Percentiles rank a stretch among this genome's conserved stretches.
Conservation (phyloP, 306 rosid genomes). For the Mimosa pudica region DNA sequence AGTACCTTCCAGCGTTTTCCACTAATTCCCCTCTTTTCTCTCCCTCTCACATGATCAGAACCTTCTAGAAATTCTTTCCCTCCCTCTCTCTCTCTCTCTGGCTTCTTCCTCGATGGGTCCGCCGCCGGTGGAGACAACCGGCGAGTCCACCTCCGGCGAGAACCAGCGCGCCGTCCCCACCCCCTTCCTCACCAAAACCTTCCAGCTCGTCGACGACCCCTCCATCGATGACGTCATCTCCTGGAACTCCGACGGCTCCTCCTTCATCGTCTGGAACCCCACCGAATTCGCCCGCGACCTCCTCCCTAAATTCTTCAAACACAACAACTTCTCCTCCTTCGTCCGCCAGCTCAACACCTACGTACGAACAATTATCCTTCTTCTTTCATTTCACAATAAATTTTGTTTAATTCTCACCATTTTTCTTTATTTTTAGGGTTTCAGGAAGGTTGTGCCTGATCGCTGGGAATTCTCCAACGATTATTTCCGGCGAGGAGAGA, state of each 20-base stretch:
- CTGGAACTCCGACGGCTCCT: slow-evolving; percentile 69
- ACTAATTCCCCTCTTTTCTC: background rate
- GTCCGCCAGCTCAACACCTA: slow-evolving; percentile 85
- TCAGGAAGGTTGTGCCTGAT: slow-evolving; percentile 83
- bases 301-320: slow-evolving; percentile 68
- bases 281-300: slow-evolving; percentile 66
- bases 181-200: slow-evolving; percentile 85
- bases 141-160: slow-evolving; percentile 37
- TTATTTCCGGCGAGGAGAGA: slow-evolving; percentile 71
- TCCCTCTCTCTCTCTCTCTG: slow-evolving; percentile 2
- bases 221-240: slow-evolving; percentile 58
- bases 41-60: slow-evolving; percentile 43
- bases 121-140: slow-evolving; percentile 51
- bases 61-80: slow-evolving; percentile 69
- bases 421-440: slow-evolving; percentile 55
- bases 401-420: too few relatives aligned
- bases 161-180: slow-evolving; percentile 71
- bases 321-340: slow-evolving; percentile 90
- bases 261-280: slow-evolving; percentile 70
- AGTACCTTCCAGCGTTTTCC: slow-evolving; percentile 53
- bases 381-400: background rate
- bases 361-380: slow-evolving; percentile 45
- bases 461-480: slow-evolving; percentile 97
- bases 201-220: slow-evolving; percentile 59
- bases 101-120: slow-evolving; percentile 50